Percentiles rank a stretch among this genome's conserved stretches.
Evolutionary conservation across 345 rosid genomes (phyloP).

Genomic region (Citrus australasica): DNA sequence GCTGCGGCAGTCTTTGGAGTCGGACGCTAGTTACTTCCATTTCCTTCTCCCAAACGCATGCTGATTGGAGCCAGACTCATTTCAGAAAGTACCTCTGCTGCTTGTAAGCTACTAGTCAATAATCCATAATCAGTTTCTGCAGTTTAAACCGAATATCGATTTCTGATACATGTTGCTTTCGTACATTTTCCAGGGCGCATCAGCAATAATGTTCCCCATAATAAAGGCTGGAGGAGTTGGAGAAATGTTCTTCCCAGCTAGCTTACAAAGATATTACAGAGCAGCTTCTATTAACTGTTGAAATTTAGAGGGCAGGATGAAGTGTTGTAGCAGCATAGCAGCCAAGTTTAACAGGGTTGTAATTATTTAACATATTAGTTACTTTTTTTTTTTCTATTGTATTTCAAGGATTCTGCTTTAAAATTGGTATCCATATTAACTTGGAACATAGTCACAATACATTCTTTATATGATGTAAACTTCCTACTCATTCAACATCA

Average conservation of each 20-base stretch:
- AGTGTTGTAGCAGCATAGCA: too few species aligned
- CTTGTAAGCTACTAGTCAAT: not conserved
- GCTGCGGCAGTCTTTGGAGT: not conserved
- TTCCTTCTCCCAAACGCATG: not conserved
- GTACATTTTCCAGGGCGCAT: not conserved
- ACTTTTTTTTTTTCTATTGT: too few species aligned
- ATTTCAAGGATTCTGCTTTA: too few species aligned
- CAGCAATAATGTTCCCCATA: not conserved
- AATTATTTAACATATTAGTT: too few species aligned
- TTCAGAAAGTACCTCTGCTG: not conserved
- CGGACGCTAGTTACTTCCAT: not conserved
- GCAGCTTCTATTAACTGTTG: not conserved
- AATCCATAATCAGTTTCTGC: too few species aligned
- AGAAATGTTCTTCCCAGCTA: constrained; percentile 3
- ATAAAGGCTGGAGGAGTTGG: not conserved
- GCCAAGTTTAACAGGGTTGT: too few species aligned
- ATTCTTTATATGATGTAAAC: not conserved
- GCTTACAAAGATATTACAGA: not conserved
- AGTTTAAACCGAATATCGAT: too few species aligned
- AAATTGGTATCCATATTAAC: too few species aligned
- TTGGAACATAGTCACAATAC: too few species aligned
- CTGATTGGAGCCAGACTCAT: not conserved
- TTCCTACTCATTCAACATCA: not conserved
- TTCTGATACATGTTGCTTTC: too few species aligned
- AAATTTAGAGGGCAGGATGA: not conserved